Evolutionary conservation across 169 alveolate species (phyloP).

Genomic region (Plasmodium blacklocki): DNA sequence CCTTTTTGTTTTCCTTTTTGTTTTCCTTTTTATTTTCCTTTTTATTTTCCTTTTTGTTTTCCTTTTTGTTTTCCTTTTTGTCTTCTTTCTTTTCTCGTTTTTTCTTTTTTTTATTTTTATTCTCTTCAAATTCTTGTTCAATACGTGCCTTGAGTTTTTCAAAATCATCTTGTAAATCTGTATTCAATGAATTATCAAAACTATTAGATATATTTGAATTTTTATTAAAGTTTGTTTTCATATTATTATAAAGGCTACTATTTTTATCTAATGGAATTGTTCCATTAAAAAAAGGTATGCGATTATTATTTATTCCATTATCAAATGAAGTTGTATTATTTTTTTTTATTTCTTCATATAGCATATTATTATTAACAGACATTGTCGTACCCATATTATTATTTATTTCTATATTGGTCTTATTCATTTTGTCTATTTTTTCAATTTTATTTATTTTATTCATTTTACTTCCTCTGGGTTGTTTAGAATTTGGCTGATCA

Average conservation of each 20-base stretch:
- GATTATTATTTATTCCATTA: conserved; percentile 11
- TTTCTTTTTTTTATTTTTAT: conserved; percentile 50
- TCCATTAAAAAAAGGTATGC: conserved; percentile 12
- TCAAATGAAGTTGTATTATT: conserved; percentile 27
- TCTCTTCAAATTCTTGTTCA: conserved; percentile 42
- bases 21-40: background rate
- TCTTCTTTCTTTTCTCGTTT: conserved; percentile 19
- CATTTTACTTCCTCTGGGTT: background rate
- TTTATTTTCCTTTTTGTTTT: background rate
- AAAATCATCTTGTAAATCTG: background rate
- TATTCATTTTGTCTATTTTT: conserved; percentile 15
- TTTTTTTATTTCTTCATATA: conserved; percentile 31
- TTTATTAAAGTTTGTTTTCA: background rate
- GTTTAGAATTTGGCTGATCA: conserved; percentile 21
- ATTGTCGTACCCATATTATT: conserved; percentile 13
- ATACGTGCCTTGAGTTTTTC: conserved; percentile 17
- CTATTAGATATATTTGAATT: background rate
- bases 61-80: conserved; percentile 11
- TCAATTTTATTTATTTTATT: background rate
- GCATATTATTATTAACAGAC: conserved; percentile 20
- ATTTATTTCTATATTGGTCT: conserved; percentile 12
- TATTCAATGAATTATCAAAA: background rate
- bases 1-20: background rate
- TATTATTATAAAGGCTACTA: conserved; percentile 3
- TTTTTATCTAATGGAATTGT: conserved; percentile 6